A percentile compares a stretch with the other conserved stretches of the same genome.
Evolutionary conservation across 352 stramenopile species (phyloP).

Genomic region (Globisporangium recalcitrans): DNA sequence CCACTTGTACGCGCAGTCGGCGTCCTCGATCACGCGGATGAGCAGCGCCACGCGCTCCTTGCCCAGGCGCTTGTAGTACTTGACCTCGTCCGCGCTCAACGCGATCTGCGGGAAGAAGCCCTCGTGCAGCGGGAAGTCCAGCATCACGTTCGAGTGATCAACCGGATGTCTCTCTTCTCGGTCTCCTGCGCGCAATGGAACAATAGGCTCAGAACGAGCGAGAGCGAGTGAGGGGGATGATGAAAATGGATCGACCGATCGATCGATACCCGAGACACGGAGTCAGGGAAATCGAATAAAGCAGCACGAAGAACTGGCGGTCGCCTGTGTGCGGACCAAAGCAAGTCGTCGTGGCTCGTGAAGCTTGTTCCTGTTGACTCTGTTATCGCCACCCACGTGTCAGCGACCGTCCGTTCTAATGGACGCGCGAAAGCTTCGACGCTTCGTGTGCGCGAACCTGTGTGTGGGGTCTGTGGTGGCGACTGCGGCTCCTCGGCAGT

Average conservation of each 20-base stretch:
- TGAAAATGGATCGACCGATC: not conserved
- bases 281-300: slow-evolving; percentile 1
- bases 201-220: slow-evolving; percentile 6
- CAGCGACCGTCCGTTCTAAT: not conserved
- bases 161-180: not conserved
- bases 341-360: too few species aligned
- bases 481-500: not conserved
- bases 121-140: slow-evolving; percentile 55
- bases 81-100: slow-evolving; percentile 63
- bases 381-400: not conserved
- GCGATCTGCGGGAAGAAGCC: slow-evolving; percentile 80
- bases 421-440: too few species aligned
- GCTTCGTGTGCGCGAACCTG: not conserved
- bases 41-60: slow-evolving; percentile 65
- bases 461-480: not conserved
- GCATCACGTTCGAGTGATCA: slow-evolving; percentile 9
- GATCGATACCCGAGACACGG: not conserved
- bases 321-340: too few species aligned
- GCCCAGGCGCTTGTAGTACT: slow-evolving; percentile 64
- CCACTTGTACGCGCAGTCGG: slow-evolving; percentile 77
- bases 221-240: not conserved
- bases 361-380: too few species aligned
- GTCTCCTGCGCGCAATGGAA: not conserved
- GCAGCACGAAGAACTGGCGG: not conserved
- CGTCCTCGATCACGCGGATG: slow-evolving; percentile 64